These are phyloP conservation scores for Zygoascus bituminiphila DNA, from an alignment of 805 yeast species.

Conservation along the genomic window DNA sequence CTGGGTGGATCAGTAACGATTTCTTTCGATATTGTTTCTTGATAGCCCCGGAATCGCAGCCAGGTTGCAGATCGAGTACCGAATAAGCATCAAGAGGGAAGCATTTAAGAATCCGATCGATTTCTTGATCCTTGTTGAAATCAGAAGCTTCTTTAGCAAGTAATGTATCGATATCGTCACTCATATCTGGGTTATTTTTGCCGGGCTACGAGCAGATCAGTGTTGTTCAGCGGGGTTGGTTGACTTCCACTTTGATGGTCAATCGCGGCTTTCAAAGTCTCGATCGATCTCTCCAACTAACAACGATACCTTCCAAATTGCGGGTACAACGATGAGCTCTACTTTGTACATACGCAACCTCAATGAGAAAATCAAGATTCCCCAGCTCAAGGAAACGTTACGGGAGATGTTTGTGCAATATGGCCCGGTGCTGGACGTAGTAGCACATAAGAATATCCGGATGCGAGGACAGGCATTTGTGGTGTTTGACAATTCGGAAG, in stretches of 20 bases:
- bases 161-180: constrained; percentile 25
- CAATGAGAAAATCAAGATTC: constrained; percentile 56
- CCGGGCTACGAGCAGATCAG: neutral
- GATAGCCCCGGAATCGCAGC: constrained; percentile 34
- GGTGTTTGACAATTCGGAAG: constrained; percentile 38
- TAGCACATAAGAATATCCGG: constrained; percentile 52
- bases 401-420: constrained; percentile 34
- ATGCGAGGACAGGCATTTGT: constrained; percentile 81
- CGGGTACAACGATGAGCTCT: constrained; percentile 1
- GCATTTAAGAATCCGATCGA: constrained; percentile 42
- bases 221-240: no score
- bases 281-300: neutral
- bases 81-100: constrained; percentile 47
- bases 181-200: neutral
- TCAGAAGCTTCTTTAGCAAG: constrained; percentile 24
- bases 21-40: constrained; percentile 46
- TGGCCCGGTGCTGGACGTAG: constrained; percentile 43
- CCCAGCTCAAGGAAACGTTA: constrained; percentile 41
- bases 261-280: neutral
- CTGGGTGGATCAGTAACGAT: constrained; percentile 63
- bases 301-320: neutral
- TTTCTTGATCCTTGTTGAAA: constrained; percentile 41
- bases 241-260: neutral
- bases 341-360: constrained; percentile 58
- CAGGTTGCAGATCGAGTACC: constrained; percentile 41